phyloP scores from a whole-genome alignment of 1,284 basidiomycete species.

The Xerocomus amazonicus region DNA sequence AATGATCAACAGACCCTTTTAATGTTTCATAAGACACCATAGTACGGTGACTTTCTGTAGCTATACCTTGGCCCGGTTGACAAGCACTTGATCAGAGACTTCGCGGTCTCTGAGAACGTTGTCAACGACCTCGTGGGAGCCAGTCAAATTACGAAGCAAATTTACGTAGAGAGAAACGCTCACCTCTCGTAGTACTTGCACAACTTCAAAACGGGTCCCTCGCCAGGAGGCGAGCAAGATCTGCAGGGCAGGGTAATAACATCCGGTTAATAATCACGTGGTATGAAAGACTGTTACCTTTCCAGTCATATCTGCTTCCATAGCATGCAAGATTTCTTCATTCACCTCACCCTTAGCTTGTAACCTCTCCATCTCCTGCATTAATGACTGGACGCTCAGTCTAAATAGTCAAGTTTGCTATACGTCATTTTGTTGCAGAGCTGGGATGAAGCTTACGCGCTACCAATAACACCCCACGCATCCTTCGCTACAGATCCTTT shows the following conservation, averaged over 20 bases:
- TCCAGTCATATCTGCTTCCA: slow-evolving; percentile 94
- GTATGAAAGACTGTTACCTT: slow-evolving; percentile 48
- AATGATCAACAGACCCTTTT: slow-evolving; percentile 73
- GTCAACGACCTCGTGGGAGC: slow-evolving; percentile 59
- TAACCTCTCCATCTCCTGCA: slow-evolving; percentile 87
- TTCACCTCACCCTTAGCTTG: slow-evolving; percentile 84
- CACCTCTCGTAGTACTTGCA: slow-evolving; percentile 76
- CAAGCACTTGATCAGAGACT: slow-evolving; percentile 63
- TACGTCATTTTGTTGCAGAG: not conserved
- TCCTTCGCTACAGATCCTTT: slow-evolving; percentile 92
- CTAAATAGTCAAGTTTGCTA: slow-evolving; percentile 10
- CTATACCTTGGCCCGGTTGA: slow-evolving; percentile 78
- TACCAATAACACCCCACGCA: slow-evolving; percentile 90
- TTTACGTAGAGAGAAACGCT: slow-evolving; percentile 6
- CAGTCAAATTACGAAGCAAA: not conserved
- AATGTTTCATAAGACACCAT: slow-evolving; percentile 9
- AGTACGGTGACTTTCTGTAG: not conserved
- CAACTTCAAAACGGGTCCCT: slow-evolving; percentile 89
- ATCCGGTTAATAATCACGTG: not conserved
- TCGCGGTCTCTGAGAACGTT: slow-evolving; percentile 76
- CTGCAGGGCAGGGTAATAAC: slow-evolving; percentile 35
- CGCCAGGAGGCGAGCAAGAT: slow-evolving; percentile 95
- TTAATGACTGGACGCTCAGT: slow-evolving; percentile 37
- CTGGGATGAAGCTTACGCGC: slow-evolving; percentile 60
- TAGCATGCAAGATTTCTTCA: slow-evolving; percentile 79